phyloP scores from a whole-genome alignment of 2,329 filamentous ascomycete species.

The Pyrenochaeta sp. region DNA sequence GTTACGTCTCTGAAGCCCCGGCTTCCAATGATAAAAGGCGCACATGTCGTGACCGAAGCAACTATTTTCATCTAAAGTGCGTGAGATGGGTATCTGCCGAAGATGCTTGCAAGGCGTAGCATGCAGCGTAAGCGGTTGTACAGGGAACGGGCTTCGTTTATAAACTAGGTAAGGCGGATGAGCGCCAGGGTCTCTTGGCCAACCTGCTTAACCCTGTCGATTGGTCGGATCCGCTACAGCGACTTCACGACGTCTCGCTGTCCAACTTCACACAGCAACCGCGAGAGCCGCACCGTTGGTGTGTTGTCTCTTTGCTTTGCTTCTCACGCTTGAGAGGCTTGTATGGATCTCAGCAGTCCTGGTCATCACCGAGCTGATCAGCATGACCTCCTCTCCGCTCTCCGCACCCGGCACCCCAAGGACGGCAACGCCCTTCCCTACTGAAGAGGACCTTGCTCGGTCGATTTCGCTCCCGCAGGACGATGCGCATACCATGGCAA shows the following conservation, averaged over 20 bases:
- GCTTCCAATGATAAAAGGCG: neutral
- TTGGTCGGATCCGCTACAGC: constrained; percentile 16
- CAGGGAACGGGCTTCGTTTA: constrained; percentile 18
- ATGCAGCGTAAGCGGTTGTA: constrained; percentile 20
- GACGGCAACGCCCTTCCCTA: constrained; percentile 38
- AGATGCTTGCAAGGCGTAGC: constrained; percentile 8
- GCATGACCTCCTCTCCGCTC: constrained; percentile 45
- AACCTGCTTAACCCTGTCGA: constrained; percentile 8
- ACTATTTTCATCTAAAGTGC: neutral
- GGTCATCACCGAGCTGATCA: constrained; percentile 37
- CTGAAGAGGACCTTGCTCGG: constrained; percentile 31
- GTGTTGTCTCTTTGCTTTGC: constrained; percentile 31
- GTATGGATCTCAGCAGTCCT: constrained; percentile 31
- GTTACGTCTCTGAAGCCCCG: neutral
- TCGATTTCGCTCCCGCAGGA: constrained; percentile 30
- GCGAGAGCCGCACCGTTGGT: constrained; percentile 24
- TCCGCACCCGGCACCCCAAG: constrained; percentile 36
- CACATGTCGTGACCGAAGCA: neutral
- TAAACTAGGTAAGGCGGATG: constrained; percentile 14
- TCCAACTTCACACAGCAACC: constrained; percentile 32
- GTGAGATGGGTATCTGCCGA: constrained; percentile 1
- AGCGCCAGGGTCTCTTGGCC: constrained; percentile 22
- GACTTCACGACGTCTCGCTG: constrained; percentile 19
- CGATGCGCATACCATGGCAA: constrained; percentile 28
- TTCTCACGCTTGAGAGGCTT: constrained; percentile 36